A percentile compares a stretch with the other conserved stretches of the same genome.
Evolutionary conservation across 768 basidiomycete genomes (phyloP).

Genomic region (Peribolospora baueri): DNA sequence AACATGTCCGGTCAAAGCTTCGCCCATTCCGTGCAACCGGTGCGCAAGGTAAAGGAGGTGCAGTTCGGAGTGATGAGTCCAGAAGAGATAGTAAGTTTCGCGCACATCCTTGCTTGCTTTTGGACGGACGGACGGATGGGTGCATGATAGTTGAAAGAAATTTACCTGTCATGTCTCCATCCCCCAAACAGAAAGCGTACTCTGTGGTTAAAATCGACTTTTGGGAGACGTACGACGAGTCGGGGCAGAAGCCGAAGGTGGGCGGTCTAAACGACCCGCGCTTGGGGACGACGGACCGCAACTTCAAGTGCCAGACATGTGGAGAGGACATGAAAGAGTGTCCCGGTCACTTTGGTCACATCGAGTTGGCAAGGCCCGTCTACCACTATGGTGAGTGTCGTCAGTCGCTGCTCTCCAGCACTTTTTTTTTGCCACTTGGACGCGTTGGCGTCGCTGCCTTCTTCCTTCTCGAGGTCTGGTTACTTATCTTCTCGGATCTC

Average conservation of each 20-base stretch:
- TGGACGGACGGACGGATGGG: not conserved
- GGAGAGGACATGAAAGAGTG: conserved; percentile 99
- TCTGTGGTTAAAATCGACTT: conserved; percentile 92
- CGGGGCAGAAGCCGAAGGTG: conserved; percentile 65
- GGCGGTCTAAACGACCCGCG: conserved; percentile 94
- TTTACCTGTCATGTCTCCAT: not conserved
- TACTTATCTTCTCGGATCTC: not conserved
- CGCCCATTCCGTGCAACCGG: too few relatives aligned
- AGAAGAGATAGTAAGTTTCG: conserved; percentile 71
- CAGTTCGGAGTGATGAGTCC: conserved; percentile 95
- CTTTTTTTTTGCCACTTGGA: not conserved
- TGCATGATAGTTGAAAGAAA: not conserved
- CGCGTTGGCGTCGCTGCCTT: not conserved
- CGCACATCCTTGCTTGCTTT: not conserved
- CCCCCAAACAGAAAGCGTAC: conserved; percentile 57
- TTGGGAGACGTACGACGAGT: conserved; percentile 90
- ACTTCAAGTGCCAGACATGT: conserved; percentile 98
- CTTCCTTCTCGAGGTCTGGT: not conserved
- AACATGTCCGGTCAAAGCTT: too few relatives aligned
- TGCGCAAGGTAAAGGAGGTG: conserved; percentile 45
- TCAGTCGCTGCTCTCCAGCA: not conserved
- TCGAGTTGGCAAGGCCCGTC: conserved; percentile 87
- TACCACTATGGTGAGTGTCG: conserved; percentile 65
- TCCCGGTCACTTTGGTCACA: conserved; percentile 96
- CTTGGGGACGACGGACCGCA: conserved; percentile 91